Evolutionary conservation across 192 early-diverging fungal genomes (phyloP), one percentile per base, ranked within the genome.

Genomic region (Lobosporangium transversale): DNA sequence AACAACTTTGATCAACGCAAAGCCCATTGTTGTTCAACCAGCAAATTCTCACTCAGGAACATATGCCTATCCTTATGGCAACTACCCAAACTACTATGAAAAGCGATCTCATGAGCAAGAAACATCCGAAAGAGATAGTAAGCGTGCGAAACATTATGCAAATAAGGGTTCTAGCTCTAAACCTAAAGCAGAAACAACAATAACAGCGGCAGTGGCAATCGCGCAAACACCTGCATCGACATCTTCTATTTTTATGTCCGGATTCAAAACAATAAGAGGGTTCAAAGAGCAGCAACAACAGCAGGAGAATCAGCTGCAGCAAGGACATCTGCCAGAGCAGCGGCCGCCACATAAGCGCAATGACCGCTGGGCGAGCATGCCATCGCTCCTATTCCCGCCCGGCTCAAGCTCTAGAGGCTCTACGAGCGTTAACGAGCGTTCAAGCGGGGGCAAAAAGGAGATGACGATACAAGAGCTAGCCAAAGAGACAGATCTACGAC

Each of bases 401-500:
- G 17, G 32, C 8, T n/a, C n/a, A n/a, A n/a, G n/a, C n/a, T n/a
- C n/a, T n/a, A n/a, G n/a, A n/a, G n/a, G n/a, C n/a, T n/a, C n/a
- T n/a, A n/a, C n/a, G n/a, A n/a, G n/a, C n/a, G n/a, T n/a, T 8
- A 37, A 51, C 10, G n/a, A 9, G 17, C 18, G 42, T 12, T 48
- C 42, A 6, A 51, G 14, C 6, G 20, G 29, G 30, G 36, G 26
- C 29, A 32, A 17, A 10, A 27, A 2, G 18, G 27, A 14, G 32
- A 48, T 53, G 29, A 52, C 65, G 20, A 23, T 65, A 18, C 44
- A 59, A 1, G 67, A 79, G 3, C 32, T 74, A 1, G 66, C 75
- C 26, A 66, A 69, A 11, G 48, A 23, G 1, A 61, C 62, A 24
- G 94, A 95, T 70, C 64, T 85, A 1, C 85, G 94, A 8, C 61